Evolutionary conservation across 1,139 yeast genomes (phyloP).

Genomic region (Candida albicans): DNA sequence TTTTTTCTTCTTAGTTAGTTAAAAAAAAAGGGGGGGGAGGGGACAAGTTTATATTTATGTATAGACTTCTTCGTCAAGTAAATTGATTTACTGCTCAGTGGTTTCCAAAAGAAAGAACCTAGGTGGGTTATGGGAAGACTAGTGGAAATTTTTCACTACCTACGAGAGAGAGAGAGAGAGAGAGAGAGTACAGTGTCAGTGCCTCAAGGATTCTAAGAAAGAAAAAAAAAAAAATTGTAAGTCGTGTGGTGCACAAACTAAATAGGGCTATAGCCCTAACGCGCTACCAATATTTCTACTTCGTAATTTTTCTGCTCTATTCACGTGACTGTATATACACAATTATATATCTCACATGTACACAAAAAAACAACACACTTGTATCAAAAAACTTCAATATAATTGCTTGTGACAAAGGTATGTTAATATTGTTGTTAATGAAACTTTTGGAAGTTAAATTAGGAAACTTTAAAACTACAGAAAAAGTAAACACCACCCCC

Average conservation of each 20-base stretch:
- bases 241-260: conserved; percentile 1
- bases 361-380: no score
- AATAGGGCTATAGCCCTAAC: conserved; percentile 10
- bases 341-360: no score
- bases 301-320: no score
- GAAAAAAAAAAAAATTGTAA: neutral
- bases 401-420: no score
- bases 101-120: conserved; percentile 19
- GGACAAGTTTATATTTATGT: conserved; percentile 1
- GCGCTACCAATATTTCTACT: neutral
- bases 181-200: neutral
- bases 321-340: no score
- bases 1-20: conserved; percentile 16
- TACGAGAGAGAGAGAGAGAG: neutral
- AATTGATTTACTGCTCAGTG: conserved; percentile 68
- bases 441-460: no score
- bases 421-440: no score
- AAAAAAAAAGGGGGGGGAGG: no score
- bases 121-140: conserved; percentile 1
- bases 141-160: conserved; percentile 19
- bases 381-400: no score
- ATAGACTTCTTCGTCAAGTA: conserved; percentile 86
- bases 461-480: no score
- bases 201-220: neutral
- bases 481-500: no score